Conservation (phyloP, 129 eudicot species). For the Calendula officinalis region DNA sequence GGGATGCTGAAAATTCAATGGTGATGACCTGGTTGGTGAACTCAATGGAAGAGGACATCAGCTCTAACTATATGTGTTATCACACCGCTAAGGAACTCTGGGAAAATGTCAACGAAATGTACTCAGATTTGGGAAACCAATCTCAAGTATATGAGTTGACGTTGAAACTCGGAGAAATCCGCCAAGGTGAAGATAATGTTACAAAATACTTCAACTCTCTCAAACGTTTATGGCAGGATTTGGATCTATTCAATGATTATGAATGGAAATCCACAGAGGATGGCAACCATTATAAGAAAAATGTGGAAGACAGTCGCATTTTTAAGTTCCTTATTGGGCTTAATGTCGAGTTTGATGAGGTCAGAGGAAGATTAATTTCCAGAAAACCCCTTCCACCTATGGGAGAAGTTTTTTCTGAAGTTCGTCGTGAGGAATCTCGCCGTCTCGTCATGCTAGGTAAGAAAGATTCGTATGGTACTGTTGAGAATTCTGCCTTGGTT, state of each 20-base stretch:
- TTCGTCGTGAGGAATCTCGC: not conserved
- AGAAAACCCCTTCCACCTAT: not conserved
- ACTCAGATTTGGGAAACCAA: not conserved
- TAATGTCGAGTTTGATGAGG: not conserved
- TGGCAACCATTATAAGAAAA: too few species aligned
- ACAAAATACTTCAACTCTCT: not conserved
- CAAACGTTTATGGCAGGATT: not conserved
- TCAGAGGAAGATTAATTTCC: not conserved
- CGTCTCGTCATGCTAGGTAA: not conserved
- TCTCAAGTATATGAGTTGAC: not conserved
- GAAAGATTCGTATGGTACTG: not conserved
- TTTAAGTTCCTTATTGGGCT: not conserved
- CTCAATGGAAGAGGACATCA: not conserved
- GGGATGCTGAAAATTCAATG: constrained; percentile 10
- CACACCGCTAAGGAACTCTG: not conserved
- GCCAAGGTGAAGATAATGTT: not conserved
- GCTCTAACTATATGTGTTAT: constrained; percentile 3
- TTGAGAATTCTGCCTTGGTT: not conserved
- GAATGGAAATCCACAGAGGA: not conserved
- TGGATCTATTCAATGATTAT: not conserved
- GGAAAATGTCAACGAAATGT: not conserved
- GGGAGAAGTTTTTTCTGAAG: constrained; percentile 1
- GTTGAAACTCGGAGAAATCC: not conserved
- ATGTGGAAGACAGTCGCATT: not conserved
- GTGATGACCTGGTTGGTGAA: constrained; percentile 2